Percentiles rank a stretch among this genome's conserved stretches.
Conservation (phyloP, 371 early-diverging fungal genomes). For the Smittium mucronatum region DNA sequence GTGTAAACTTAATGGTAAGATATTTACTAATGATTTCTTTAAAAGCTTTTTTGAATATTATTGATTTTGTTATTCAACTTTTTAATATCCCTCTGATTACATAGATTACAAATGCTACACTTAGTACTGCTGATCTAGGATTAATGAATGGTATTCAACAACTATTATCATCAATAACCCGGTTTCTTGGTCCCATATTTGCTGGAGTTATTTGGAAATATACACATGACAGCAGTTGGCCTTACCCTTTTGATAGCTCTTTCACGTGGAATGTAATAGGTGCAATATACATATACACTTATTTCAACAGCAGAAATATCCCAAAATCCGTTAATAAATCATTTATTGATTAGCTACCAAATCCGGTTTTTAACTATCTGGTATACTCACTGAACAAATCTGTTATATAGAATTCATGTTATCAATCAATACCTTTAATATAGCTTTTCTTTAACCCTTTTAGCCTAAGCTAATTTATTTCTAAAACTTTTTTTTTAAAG, state of each 20-base stretch:
- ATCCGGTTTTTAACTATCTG: too few relatives aligned
- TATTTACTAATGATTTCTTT: background rate
- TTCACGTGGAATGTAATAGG: conserved; percentile 20
- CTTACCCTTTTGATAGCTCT: conserved; percentile 29
- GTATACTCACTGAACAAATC: too few relatives aligned
- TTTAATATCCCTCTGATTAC: background rate
- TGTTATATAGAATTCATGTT: too few relatives aligned
- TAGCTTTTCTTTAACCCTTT: too few relatives aligned
- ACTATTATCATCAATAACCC: conserved; percentile 17
- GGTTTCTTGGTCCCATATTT: conserved; percentile 22
- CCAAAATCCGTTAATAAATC: conserved; percentile 4
- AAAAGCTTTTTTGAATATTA: background rate
- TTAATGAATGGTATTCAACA: conserved; percentile 31
- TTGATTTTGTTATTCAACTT: background rate
- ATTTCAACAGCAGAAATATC: background rate
- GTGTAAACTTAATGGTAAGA: conserved; percentile 10
- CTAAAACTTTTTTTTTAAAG: too few relatives aligned
- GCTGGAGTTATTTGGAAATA: conserved; percentile 25
- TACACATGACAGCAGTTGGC: conserved; percentile 21
- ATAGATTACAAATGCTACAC: conserved; percentile 23
- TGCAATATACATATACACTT: background rate
- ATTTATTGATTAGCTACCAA: conserved; percentile 1
- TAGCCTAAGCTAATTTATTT: too few relatives aligned
- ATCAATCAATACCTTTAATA: too few relatives aligned
- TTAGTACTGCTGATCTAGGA: conserved; percentile 21